Base-by-base conservation (phyloP, 164 flowering plant species). In the Stephania cephalantha region DNA sequence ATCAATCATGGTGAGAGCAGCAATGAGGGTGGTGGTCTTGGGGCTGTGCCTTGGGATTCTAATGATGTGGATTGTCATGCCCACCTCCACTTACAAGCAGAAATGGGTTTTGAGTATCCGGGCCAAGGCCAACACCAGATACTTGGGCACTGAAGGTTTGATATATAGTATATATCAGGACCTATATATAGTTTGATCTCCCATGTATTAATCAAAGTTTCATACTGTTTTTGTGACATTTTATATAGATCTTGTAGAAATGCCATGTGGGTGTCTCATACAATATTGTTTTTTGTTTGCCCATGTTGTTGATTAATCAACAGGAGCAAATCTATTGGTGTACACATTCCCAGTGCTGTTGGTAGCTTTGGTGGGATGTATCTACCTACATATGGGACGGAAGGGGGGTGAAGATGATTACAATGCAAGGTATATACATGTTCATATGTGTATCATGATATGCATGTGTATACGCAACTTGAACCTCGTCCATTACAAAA, bases 131-230 rank as follows among this genome's bases (percentile, higher is more conserved):
- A 78, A 66, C 11, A 81, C 93, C 0, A 87, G 90, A 0, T 92
- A 82, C 76, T 86, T 89, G 15, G 96, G 96, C 8, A 8, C 50
- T 5, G 87, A 87, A 89, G 96, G 98, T 86, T 48, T 6, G 68
- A 1, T 15, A 55, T 55, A 25, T 25, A 25, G 25, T 25, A 25
- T 25, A 25, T 25, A 25, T 4, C 17, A 55, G 3, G 17, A 11
- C 17, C 64, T 10, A 58, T 58, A 3, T 15, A 15, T 58, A 15
- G 18, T 58, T 35, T 35, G 42, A 35, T 15, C 58, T 31, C 52
- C 20, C 67, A 44, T 69, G 11, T 63, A 30, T 31, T 12, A 18
- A 65, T 15, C 0, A 4, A 58, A 18, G 15, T 42, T 69, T 46
- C 5, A 25, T 42, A 30, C 44, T 69, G 44, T n/a, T 52, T 55